These are phyloP conservation scores for Phtheirospermum japonicum DNA, from an alignment of 257 asterid genomes.

Conservation along the genomic window DNA sequence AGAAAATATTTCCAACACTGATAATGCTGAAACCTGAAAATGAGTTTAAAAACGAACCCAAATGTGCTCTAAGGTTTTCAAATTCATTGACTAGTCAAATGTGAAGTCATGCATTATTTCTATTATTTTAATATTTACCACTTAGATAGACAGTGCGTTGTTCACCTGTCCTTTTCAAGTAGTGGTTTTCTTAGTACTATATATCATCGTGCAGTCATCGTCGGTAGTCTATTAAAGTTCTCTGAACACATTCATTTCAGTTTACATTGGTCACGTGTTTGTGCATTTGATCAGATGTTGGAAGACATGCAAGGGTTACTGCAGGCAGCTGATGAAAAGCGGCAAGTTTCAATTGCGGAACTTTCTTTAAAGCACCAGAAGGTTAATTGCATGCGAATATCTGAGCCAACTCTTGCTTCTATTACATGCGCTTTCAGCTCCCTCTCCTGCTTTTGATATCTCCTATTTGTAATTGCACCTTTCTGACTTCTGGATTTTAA, in stretches of 20 bases:
- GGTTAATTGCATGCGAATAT: conserved; percentile 43
- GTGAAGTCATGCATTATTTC: conserved; percentile 9
- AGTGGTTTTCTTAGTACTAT: conserved; percentile 3
- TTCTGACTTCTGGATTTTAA: conserved; percentile 20
- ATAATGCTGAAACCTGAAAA: neutral
- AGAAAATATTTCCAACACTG: neutral
- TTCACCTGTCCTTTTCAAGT: neutral
- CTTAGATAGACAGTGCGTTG: conserved; percentile 7
- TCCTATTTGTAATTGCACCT: conserved; percentile 14
- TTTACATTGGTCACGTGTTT: conserved; percentile 12
- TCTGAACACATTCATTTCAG: conserved; percentile 13
- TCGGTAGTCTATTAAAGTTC: conserved; percentile 16
- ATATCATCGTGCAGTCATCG: conserved; percentile 14
- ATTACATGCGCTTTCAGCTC: conserved; percentile 25
- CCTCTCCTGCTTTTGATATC: conserved; percentile 20
- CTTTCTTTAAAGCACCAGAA: conserved; percentile 78
- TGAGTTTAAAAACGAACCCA: neutral
- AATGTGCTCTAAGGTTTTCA: neutral
- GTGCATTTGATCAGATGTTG: conserved; percentile 55
- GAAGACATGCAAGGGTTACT: conserved; percentile 60
- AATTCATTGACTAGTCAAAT: conserved; percentile 4
- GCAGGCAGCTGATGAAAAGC: conserved; percentile 85
- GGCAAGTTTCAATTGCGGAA: conserved; percentile 66
- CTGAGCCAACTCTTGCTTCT: conserved; percentile 22
- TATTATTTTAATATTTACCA: neutral